Conservation (phyloP, 108 stramenopile genomes). For the Nannochloropsis oceanica region DNA sequence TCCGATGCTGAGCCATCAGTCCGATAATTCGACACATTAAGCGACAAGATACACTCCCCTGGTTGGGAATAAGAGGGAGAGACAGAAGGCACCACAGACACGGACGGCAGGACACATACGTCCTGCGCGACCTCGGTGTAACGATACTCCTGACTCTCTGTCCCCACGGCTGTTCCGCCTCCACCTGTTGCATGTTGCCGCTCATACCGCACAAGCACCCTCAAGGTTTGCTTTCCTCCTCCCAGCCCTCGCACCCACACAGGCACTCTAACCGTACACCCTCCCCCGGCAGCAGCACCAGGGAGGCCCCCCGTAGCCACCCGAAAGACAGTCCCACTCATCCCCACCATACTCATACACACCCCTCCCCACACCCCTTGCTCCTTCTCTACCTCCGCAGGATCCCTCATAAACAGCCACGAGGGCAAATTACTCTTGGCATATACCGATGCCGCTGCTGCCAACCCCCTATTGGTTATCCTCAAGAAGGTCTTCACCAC, state of each 20-base stretch:
- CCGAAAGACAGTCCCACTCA: not conserved
- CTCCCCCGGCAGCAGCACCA: not conserved
- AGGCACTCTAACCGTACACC: not conserved
- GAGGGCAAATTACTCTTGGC: not conserved
- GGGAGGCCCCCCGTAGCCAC: not conserved
- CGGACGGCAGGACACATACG: conserved; percentile 14
- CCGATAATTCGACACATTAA: conserved; percentile 18
- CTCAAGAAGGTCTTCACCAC: not conserved
- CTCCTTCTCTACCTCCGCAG: not conserved
- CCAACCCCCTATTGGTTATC: conserved; percentile 5
- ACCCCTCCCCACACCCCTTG: not conserved
- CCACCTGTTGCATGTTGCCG: not conserved
- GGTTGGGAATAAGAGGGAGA: conserved; percentile 2
- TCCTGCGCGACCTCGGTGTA: conserved; percentile 1
- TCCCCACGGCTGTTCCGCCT: not conserved
- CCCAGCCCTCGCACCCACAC: not conserved
- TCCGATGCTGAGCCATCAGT: not conserved
- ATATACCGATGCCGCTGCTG: not conserved
- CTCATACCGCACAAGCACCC: not conserved
- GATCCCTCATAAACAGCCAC: not conserved
- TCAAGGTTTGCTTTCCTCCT: not conserved
- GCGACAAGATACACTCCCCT: conserved; percentile 17
- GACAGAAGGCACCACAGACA: conserved; percentile 7
- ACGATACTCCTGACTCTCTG: not conserved
- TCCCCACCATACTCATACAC: not conserved